Conservation (phyloP, 139 green algal species). For the Coccomyxa sp. region DNA sequence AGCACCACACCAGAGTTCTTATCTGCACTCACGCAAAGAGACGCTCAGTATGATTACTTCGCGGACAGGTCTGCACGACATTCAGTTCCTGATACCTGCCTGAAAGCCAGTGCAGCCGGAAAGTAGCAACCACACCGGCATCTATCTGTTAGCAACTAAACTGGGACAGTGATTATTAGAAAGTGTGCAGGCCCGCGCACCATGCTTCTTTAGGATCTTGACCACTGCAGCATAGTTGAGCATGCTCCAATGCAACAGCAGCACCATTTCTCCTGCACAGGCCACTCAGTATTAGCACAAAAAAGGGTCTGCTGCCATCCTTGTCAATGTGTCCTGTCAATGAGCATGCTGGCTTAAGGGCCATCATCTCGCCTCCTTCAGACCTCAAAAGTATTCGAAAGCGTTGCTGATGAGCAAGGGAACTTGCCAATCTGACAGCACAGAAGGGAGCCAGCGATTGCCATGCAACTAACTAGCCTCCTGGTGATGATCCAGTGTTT, state of each 20-base stretch:
- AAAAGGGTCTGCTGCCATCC: background rate
- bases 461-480: no score
- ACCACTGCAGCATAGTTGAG: constrained; percentile 73
- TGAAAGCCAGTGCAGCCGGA: background rate
- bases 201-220: constrained; percentile 92
- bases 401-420: no score
- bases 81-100: background rate
- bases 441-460: no score
- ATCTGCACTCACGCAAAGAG: constrained; percentile 22
- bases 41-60: background rate
- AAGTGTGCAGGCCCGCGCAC: constrained; percentile 4
- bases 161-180: background rate
- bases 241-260: constrained; percentile 76
- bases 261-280: constrained; percentile 51
- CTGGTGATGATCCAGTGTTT: no score
- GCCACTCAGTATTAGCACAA: background rate
- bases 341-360: no score
- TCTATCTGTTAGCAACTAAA: no score
- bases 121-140: background rate
- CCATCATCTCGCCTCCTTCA: no score
- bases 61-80: no score
- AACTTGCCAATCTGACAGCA: no score
- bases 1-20: constrained; percentile 67
- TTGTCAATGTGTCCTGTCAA: no score
- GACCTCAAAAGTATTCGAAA: no score